Evolutionary conservation across 2,329 filamentous ascomycete genomes (phyloP), one percentile per base, ranked within the genome.

Genomic region (Colletotrichum sp.): DNA sequence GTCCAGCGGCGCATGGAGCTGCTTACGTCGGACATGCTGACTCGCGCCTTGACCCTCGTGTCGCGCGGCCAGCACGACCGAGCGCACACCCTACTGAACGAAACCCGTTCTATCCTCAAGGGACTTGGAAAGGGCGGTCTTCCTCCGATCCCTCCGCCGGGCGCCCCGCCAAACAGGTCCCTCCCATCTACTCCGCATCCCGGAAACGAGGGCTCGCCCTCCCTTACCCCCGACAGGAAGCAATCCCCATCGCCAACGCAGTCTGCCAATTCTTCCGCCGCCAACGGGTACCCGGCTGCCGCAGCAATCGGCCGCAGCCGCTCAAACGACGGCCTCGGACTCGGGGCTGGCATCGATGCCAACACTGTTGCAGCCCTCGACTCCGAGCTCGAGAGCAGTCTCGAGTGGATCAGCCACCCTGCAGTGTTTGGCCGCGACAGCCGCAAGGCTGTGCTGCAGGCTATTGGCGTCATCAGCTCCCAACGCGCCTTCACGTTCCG

Each of bases 321-420:
- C 6, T 92, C 92, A 5, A 90, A 87, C 67, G 92, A 92, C 77
- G 88, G 87, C 8, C 82, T 95, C 84, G 83, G 90, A 84, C 75
- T 94, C 84, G 79, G 91, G 86, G 91, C 93, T 8, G 95, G 95
- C n/a, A 96, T 99, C 72, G 97, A 99, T 81, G 86, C 91, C 8
- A 89, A 89, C 44, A 97, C 95, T 0, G 96, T 99, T 81, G 89
- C 92, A 28, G 96, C 97, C 4, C 92, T 99, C 21, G 97, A 99
- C 83, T 92, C 95, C 1, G 97, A 99, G 84, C 91, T 99, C 39
- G 95, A 98, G 83, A 92, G 95, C 39, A 95, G 95, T 67, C 88
- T 99, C 18, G 97, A 99, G 85, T 99, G 97, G 97, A 99, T 99
- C 85, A 96, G 94, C 82, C 97, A 99, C 82, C 97, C 97, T 2